phyloP scores from a whole-genome alignment of 1,284 basidiomycete genomes.

The Malassezia sympodialis region DNA sequence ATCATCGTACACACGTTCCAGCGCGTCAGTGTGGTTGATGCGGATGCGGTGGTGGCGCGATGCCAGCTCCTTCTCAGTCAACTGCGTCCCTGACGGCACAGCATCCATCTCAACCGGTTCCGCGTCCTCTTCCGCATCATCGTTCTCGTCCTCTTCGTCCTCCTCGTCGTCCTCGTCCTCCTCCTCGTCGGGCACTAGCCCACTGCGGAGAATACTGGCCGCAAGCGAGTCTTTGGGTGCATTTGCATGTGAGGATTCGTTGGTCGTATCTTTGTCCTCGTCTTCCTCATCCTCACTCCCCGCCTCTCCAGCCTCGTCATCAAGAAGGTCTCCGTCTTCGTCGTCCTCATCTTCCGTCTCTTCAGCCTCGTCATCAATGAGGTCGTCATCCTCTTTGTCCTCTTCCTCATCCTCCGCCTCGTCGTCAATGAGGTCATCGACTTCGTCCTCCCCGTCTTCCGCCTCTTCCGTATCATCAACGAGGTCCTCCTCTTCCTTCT shows the following conservation, averaged over 20 bases:
- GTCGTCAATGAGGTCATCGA: constrained; percentile 16
- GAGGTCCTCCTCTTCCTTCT: constrained; percentile 19
- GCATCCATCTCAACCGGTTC: constrained; percentile 27
- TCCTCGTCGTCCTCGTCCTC: constrained; percentile 26
- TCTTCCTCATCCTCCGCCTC: constrained; percentile 26
- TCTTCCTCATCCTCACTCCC: constrained; percentile 12
- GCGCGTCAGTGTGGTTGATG: constrained; percentile 38
- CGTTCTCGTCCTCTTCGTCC: constrained; percentile 26
- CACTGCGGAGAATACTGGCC: constrained; percentile 37
- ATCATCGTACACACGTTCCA: constrained; percentile 31
- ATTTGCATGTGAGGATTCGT: constrained; percentile 7
- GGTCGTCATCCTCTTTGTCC: constrained; percentile 24
- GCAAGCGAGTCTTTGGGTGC: constrained; percentile 38
- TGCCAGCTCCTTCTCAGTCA: constrained; percentile 28
- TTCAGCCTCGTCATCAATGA: constrained; percentile 12
- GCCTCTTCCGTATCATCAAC: constrained; percentile 17
- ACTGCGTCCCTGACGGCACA: constrained; percentile 30
- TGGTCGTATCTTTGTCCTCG: too few species aligned
- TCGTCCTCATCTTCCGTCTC: constrained; percentile 9
- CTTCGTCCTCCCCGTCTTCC: constrained; percentile 16
- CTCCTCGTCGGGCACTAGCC: constrained; percentile 27
- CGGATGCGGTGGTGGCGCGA: constrained; percentile 35
- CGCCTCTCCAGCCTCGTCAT: constrained; percentile 17
- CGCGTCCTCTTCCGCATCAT: constrained; percentile 22
- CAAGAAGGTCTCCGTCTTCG: constrained; percentile 12